phyloP scores from a whole-genome alignment of 2,329 filamentous ascomycete species.

The Coniella lustricola region DNA sequence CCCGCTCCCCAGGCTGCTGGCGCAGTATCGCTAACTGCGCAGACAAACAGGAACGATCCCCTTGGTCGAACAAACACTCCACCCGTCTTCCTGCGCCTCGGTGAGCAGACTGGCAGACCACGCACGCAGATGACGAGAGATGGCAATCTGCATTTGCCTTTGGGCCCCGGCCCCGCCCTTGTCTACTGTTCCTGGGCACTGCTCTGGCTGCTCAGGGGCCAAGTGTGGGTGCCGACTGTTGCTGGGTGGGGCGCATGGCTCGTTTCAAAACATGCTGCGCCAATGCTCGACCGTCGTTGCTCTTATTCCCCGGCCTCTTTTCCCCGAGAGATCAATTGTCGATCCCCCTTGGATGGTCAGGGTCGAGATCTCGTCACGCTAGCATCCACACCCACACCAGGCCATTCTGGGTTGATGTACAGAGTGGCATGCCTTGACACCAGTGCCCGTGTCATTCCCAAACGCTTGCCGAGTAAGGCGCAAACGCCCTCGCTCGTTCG shows the following conservation, averaged over 20 bases:
- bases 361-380: neutral
- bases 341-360: constrained; percentile 1
- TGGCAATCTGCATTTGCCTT: neutral
- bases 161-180: too few species aligned
- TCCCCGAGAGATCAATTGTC: neutral
- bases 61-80: neutral
- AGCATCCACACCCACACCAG: neutral
- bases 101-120: neutral
- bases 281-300: neutral
- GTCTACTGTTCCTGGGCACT: too few species aligned
- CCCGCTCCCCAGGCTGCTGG: too few species aligned
- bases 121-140: neutral
- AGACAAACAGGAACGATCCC: constrained; percentile 1
- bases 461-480: too few species aligned
- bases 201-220: too few species aligned
- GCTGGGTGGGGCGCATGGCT: neutral
- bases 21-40: too few species aligned
- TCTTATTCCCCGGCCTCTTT: constrained; percentile 2
- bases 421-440: too few species aligned
- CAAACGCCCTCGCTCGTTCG: too few species aligned
- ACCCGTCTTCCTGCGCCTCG: neutral
- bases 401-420: neutral
- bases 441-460: too few species aligned
- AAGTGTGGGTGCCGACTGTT: neutral
- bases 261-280: constrained; percentile 12